phyloP scores from a whole-genome alignment of 2,329 filamentous ascomycete species.

The Zopfia rhizophila region DNA sequence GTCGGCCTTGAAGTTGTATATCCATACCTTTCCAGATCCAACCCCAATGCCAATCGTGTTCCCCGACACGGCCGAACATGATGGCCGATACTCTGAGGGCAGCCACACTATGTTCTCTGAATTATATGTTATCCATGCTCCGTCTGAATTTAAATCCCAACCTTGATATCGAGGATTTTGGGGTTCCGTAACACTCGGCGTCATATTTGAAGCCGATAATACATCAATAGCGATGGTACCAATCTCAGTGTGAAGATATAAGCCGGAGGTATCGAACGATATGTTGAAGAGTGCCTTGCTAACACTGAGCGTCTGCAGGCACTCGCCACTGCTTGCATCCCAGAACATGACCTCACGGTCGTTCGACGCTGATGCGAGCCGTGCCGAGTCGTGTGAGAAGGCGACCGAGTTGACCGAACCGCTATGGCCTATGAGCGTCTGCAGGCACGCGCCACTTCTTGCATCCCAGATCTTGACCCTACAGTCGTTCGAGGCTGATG shows the following conservation, averaged over 20 bases:
- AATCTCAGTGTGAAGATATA: constrained; percentile 26
- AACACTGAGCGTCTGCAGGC: constrained; percentile 9
- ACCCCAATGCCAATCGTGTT: constrained; percentile 22
- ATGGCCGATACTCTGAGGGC: constrained; percentile 28
- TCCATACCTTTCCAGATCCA: constrained; percentile 25
- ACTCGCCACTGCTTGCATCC: constrained; percentile 11
- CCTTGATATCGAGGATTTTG: constrained; percentile 16
- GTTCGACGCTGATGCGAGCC: too few relatives aligned
- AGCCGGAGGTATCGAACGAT: constrained; percentile 15
- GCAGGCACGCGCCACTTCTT: too few relatives aligned
- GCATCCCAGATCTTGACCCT: too few relatives aligned
- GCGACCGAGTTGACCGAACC: too few relatives aligned
- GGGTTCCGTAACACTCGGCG: constrained; percentile 13
- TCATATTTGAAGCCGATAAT: background rate
- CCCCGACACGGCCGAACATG: constrained; percentile 17
- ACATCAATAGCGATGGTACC: constrained; percentile 14
- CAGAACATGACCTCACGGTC: too few relatives aligned
- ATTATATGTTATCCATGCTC: constrained; percentile 28
- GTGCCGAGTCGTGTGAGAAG: too few relatives aligned
- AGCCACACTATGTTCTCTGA: constrained; percentile 26
- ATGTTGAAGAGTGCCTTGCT: constrained; percentile 7
- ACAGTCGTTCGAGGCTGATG: constrained; percentile 22
- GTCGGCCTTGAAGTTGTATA: constrained; percentile 19
- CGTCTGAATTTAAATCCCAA: constrained; percentile 18
- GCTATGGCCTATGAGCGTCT: too few relatives aligned